phyloP scores from a whole-genome alignment of 2,329 filamentous ascomycete genomes.

The Diplodia intermedia region DNA sequence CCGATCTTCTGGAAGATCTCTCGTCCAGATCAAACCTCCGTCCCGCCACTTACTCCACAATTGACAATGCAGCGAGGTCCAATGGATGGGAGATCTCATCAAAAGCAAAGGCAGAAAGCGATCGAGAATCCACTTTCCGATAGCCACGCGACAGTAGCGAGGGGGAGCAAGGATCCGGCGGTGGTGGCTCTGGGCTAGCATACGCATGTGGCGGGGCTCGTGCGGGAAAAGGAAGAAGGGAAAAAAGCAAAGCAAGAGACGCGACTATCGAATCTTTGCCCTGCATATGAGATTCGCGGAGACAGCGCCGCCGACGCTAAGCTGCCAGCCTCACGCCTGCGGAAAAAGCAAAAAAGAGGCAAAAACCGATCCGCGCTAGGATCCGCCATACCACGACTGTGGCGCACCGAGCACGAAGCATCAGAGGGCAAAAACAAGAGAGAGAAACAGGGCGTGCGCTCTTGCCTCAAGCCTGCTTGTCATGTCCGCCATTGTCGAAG shows the following conservation, averaged over 20 bases:
- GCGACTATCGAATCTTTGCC: constrained; percentile 2
- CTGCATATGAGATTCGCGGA: constrained; percentile 1
- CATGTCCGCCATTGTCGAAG: neutral
- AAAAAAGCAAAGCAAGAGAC: neutral
- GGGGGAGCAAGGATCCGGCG: neutral
- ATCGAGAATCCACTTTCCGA: constrained; percentile 1
- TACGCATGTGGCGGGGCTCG: neutral
- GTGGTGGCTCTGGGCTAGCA: neutral
- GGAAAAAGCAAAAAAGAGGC: constrained; percentile 1
- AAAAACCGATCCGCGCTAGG: neutral
- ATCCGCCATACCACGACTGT: neutral
- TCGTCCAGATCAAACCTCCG: neutral
- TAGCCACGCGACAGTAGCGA: neutral
- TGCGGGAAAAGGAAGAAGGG: neutral
- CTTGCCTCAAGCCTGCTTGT: neutral
- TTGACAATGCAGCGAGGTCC: neutral
- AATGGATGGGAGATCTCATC: neutral
- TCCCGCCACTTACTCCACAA: neutral
- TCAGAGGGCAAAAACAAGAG: neutral
- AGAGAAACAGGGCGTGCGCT: constrained; percentile 3
- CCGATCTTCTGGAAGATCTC: neutral
- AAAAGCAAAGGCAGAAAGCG: neutral
- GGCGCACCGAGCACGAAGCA: constrained; percentile 3
- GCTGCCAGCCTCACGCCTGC: neutral
- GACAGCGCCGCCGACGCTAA: neutral